phyloP scores from a whole-genome alignment of 257 asterid genomes.

The Prunella vulgaris region DNA sequence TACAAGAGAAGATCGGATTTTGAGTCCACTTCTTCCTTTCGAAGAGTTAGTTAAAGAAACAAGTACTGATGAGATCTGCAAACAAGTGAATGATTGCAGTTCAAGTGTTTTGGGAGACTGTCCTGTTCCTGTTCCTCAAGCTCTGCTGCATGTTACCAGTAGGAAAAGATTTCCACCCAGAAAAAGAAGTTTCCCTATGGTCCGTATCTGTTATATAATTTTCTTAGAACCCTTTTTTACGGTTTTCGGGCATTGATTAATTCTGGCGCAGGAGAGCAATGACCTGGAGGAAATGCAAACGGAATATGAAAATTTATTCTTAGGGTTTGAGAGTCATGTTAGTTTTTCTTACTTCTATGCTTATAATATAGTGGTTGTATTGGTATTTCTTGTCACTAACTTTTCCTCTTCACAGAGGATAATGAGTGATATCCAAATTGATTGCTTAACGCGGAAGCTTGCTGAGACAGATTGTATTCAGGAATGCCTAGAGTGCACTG shows the following conservation, averaged over 20 bases:
- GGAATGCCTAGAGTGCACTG: constrained; percentile 34
- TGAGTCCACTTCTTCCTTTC: constrained; percentile 65
- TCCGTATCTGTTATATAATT: constrained; percentile 25
- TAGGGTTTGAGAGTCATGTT: constrained; percentile 74
- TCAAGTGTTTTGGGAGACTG: constrained; percentile 37
- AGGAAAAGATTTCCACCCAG: constrained; percentile 63
- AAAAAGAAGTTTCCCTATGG: constrained; percentile 64
- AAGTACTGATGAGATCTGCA: constrained; percentile 25
- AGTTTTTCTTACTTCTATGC: constrained; percentile 32
- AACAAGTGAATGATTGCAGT: constrained; percentile 36
- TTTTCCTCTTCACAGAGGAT: constrained; percentile 46
- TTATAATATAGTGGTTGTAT: constrained; percentile 8
- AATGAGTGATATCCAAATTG: constrained; percentile 54
- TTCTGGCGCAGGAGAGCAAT: constrained; percentile 52
- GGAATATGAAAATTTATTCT: constrained; percentile 64
- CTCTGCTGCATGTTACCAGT: constrained; percentile 80
- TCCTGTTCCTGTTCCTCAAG: constrained; percentile 57
- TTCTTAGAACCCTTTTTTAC: neutral
- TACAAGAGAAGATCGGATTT: constrained; percentile 29
- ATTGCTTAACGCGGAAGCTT: constrained; percentile 60
- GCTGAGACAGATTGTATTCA: constrained; percentile 44
- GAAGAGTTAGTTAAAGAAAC: constrained; percentile 58
- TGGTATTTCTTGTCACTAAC: constrained; percentile 12
- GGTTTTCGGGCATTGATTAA: constrained; percentile 8
- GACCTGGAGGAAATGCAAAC: constrained; percentile 45